phyloP scores from a whole-genome alignment of 306 rosid species.

The Inga oerstediana region DNA sequence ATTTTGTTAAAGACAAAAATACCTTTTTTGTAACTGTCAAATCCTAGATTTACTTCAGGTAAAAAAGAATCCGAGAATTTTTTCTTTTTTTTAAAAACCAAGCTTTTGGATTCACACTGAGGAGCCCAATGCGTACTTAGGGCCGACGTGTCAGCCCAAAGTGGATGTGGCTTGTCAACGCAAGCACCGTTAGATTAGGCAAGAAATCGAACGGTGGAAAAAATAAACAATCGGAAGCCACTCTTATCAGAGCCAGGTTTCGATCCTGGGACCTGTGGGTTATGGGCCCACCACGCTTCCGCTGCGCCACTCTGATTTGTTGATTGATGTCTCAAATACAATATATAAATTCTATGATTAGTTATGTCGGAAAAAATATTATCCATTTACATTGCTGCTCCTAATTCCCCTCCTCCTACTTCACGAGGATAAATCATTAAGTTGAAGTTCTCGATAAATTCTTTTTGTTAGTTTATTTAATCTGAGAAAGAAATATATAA shows the following conservation, averaged over 20 bases:
- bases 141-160: background rate
- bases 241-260: conserved; percentile 60
- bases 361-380: too few species aligned
- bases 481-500: too few species aligned
- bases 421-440: too few species aligned
- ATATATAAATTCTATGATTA: background rate
- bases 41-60: too few species aligned
- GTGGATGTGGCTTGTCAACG: background rate
- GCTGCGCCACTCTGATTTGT: conserved; percentile 44
- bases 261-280: conserved; percentile 72
- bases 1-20: too few species aligned
- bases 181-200: background rate
- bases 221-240: background rate
- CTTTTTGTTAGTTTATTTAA: too few species aligned
- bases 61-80: background rate
- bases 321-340: accelerated
- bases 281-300: conserved; percentile 51
- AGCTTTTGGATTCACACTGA: too few species aligned
- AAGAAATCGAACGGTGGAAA: background rate
- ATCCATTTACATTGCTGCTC: too few species aligned
- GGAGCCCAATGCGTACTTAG: background rate
- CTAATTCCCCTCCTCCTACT: too few species aligned
- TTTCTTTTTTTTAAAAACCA: too few species aligned
- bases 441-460: too few species aligned
- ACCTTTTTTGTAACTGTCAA: background rate